These are phyloP conservation scores for Pseudozyma pruni DNA, from an alignment of 1,284 basidiomycete genomes.

Conservation along the genomic window DNA sequence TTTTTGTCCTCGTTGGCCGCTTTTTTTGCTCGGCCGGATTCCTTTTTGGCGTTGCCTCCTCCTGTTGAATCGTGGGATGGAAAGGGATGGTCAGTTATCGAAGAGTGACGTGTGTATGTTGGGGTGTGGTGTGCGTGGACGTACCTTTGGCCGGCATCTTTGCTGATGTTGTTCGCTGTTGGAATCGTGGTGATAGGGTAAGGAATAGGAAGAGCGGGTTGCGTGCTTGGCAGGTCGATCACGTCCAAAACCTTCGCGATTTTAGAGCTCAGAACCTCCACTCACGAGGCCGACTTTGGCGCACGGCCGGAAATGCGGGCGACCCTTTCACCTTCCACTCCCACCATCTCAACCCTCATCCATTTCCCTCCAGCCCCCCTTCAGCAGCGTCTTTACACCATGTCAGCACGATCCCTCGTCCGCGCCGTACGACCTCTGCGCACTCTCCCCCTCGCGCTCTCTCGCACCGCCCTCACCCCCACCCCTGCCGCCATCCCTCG, in stretches of 20 bases:
- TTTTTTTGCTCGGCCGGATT: constrained; percentile 77
- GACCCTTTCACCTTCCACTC: neutral
- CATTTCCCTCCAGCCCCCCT: neutral
- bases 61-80: neutral
- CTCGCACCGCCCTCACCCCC: neutral
- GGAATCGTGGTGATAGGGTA: neutral
- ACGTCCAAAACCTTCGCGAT: too few species aligned
- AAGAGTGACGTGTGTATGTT: neutral
- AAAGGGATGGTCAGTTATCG: too few species aligned
- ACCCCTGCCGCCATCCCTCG: neutral
- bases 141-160: constrained; percentile 36
- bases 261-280: neutral
- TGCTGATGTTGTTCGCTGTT: neutral
- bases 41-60: constrained; percentile 52
- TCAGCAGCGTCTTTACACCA: neutral
- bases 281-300: neutral
- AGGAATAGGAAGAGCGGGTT: neutral
- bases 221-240: too few species aligned
- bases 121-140: neutral
- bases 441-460: neutral
- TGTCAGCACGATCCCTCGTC: constrained; percentile 10
- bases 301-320: neutral
- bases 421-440: constrained; percentile 1
- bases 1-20: constrained; percentile 88
- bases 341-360: neutral